phyloP scores from a whole-genome alignment of 768 basidiomycete genomes.

The Suillus americanus region DNA sequence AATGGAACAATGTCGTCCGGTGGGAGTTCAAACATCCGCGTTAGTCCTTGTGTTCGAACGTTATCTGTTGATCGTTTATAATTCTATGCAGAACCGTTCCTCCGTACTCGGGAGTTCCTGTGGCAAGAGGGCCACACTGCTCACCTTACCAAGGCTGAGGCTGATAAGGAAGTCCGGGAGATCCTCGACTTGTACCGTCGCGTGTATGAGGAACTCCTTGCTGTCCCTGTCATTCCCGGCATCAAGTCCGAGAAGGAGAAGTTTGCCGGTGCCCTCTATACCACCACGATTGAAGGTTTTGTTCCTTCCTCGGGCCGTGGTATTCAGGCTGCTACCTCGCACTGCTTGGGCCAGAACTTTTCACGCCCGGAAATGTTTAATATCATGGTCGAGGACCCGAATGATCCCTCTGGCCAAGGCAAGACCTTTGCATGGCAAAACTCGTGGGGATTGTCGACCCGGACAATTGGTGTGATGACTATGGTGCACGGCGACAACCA shows the following conservation, averaged over 20 bases:
- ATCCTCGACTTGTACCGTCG: slow-evolving; percentile 96
- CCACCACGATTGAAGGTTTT: slow-evolving; percentile 97
- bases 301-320: slow-evolving; percentile 96
- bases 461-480: slow-evolving; percentile 97
- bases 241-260: slow-evolving; percentile 99
- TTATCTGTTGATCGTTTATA: background rate
- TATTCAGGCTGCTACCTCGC: slow-evolving; percentile 97
- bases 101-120: slow-evolving; percentile 98
- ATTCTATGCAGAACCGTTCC: slow-evolving; percentile 79
- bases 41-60: slow-evolving; percentile 35
- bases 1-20: slow-evolving; percentile 99
- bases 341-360: slow-evolving; percentile 98
- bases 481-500: slow-evolving; percentile 99
- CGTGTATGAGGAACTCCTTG: slow-evolving; percentile 95
- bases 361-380: slow-evolving; percentile 96
- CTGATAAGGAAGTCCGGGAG: slow-evolving; percentile 86
- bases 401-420: slow-evolving; percentile 58
- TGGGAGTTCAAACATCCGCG: slow-evolving; percentile 99
- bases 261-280: slow-evolving; percentile 97
- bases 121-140: slow-evolving; percentile 99
- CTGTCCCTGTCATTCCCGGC: slow-evolving; percentile 95
- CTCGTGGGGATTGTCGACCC: slow-evolving; percentile 97
- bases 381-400: slow-evolving; percentile 94
- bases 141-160: slow-evolving; percentile 83
- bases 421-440: slow-evolving; percentile 96